Evolutionary conservation across 352 stramenopile species (phyloP).

Genomic region (Lagenidium giganteum): DNA sequence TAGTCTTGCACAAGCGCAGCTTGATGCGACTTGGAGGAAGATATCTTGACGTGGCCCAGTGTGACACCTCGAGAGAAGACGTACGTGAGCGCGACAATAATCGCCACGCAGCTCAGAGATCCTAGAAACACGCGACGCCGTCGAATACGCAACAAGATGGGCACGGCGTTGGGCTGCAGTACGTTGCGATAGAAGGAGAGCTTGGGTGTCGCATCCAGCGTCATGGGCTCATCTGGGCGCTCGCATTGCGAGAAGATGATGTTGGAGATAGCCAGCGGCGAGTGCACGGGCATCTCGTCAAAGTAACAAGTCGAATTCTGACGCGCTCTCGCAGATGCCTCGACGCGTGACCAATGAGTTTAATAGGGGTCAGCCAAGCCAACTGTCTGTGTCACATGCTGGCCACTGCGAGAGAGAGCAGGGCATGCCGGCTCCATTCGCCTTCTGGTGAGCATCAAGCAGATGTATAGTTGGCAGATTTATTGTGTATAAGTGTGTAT

Average conservation of each 20-base stretch:
- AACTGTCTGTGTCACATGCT: too few species aligned
- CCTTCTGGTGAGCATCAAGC: too few species aligned
- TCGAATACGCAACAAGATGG: conserved; percentile 17
- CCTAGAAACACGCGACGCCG: conserved; percentile 3
- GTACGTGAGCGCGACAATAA: conserved; percentile 1
- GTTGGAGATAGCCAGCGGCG: conserved; percentile 58
- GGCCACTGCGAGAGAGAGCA: conserved; percentile 10
- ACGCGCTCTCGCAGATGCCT: background rate
- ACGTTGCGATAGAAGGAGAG: conserved; percentile 16
- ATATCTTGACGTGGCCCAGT: background rate
- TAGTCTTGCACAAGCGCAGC: conserved; percentile 15
- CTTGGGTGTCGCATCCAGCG: conserved; percentile 11
- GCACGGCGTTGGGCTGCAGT: conserved; percentile 18
- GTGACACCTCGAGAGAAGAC: conserved; percentile 4
- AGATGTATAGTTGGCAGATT: too few species aligned
- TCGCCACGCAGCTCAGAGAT: background rate
- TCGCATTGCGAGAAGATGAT: conserved; percentile 49
- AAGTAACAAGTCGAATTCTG: too few species aligned
- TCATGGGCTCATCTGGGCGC: conserved; percentile 1
- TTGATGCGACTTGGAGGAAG: background rate
- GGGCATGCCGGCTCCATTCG: too few species aligned
- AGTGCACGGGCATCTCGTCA: conserved; percentile 38
- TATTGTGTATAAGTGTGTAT: too few species aligned
- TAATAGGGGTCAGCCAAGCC: too few species aligned
- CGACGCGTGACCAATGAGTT: conserved; percentile 1